phyloP scores from a whole-genome alignment of 257 asterid genomes.

The Gynochthodes officinalis region DNA sequence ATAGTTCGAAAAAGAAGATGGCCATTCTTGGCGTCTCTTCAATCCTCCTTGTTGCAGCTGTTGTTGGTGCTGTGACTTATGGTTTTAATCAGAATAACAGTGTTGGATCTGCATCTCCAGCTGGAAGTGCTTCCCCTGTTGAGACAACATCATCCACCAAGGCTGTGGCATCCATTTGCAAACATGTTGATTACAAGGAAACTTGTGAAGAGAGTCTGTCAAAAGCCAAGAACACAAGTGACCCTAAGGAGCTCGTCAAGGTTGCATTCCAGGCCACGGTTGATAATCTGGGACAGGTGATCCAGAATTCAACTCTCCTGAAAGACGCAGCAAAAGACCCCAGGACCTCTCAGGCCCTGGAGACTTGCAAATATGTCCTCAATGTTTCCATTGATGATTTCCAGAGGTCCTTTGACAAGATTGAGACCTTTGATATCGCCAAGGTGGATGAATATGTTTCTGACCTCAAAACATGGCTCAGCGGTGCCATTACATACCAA shows the following conservation, averaged over 20 bases:
- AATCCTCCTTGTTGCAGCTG: conserved; percentile 48
- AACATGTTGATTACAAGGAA: conserved; percentile 55
- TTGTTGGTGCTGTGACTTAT: conserved; percentile 40
- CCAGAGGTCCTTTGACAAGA: conserved; percentile 28
- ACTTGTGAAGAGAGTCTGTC: conserved; percentile 48
- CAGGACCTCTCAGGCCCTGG: conserved; percentile 42
- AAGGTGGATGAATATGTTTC: conserved; percentile 26
- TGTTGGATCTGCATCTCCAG: background rate
- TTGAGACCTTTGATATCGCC: conserved; percentile 25
- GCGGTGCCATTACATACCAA: conserved; percentile 58
- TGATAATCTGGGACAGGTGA: conserved; percentile 25
- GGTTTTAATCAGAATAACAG: background rate
- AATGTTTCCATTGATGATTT: conserved; percentile 53
- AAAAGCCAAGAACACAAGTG: conserved; percentile 39
- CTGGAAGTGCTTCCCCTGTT: background rate
- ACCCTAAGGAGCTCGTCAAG: conserved; percentile 55
- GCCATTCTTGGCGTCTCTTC: conserved; percentile 38
- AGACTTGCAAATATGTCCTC: conserved; percentile 45
- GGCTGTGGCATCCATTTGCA: conserved; percentile 47
- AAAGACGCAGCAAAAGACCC: conserved; percentile 48
- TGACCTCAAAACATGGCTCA: conserved; percentile 57
- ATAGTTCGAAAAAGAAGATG: conserved; percentile 28
- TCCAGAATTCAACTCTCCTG: conserved; percentile 37
- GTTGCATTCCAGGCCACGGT: conserved; percentile 39
- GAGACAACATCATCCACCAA: conserved; percentile 20